Base-by-base conservation (phyloP, 129 eudicot species). In the Lactuca sativa region DNA sequence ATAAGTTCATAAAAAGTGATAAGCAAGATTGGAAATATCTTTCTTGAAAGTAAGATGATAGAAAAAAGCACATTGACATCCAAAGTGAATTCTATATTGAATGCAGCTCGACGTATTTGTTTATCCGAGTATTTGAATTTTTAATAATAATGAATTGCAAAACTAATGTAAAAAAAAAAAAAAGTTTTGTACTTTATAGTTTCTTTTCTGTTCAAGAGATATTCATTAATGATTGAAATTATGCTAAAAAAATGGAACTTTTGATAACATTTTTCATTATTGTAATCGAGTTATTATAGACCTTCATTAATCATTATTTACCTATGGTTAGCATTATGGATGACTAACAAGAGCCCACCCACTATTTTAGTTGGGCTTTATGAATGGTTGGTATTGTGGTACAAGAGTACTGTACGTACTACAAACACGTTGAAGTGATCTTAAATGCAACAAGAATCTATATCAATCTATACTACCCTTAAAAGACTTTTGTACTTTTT, bases 281-380 rank as follows among this genome's bases (percentile, higher is more conserved):
- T 47, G 58, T 49, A 49, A 38, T 63, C 12, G 70, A 41, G 52
- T 49, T 67, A 31, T 12, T 48, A 21, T 66, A 32, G 21, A 31
- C 59, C n/a, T 34, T 66, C 44, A 66, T 67, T 44, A 18, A 18
- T 18, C 21, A 18, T 25, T 25, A 25, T 25, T 1, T 1, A 1
- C 30, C 30, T 25, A 68, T 68, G 3, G 73, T 36, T 68, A 49
- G 10, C 34, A 15, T 41, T 18, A 41, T 41, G 66, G 40, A 59
- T 33, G 65, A 59, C 7, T 59, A 6, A 41, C 68, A 5, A 4
- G 1, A 38, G 5, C 9, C 18, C 33, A 52, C 62, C 63, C 36
- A 68, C 33, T 66, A 12, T 67, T 66, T 4, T 33, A 17, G 49
- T 67, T 48, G 71, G n/a, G 33, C 49, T 30, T 31, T 17, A 10